These are phyloP conservation scores for Bjerkandera adusta DNA, from an alignment of 1,284 basidiomycete genomes.

Conservation along the genomic window DNA sequence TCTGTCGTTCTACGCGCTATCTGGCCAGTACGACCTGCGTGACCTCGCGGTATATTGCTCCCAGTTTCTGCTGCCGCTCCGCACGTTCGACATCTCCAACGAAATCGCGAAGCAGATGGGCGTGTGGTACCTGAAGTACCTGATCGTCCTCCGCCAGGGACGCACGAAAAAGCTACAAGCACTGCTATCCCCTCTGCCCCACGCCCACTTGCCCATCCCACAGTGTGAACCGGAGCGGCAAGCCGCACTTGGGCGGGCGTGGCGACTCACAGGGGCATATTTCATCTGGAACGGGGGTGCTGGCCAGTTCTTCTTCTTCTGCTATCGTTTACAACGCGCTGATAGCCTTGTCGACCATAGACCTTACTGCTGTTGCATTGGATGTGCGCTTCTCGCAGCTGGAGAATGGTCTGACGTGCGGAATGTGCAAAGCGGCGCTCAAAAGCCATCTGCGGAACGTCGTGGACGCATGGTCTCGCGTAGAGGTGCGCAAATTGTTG, in stretches of 20 bases:
- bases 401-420: constrained; percentile 30
- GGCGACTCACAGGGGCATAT: constrained; percentile 35
- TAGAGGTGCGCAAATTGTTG: constrained; percentile 50
- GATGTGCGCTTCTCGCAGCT: constrained; percentile 15
- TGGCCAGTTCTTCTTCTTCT: constrained; percentile 16
- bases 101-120: constrained; percentile 35
- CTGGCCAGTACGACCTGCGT: constrained; percentile 31
- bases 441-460: constrained; percentile 59
- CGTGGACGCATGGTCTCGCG: constrained; percentile 64
- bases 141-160: constrained; percentile 39
- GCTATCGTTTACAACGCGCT: background rate
- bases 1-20: constrained; percentile 37
- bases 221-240: constrained; percentile 29
- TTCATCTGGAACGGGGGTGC: constrained; percentile 36
- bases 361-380: background rate
- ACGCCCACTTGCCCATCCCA: constrained; percentile 27
- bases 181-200: constrained; percentile 33
- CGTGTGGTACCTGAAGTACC: constrained; percentile 37
- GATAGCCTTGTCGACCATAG: background rate
- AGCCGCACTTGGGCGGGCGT: constrained; percentile 29
- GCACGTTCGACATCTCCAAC: constrained; percentile 33
- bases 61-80: constrained; percentile 33
- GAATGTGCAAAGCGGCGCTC: constrained; percentile 47
- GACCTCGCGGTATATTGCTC: constrained; percentile 35
- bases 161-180: constrained; percentile 36